A percentile compares a stretch with the other conserved stretches of the same genome.
Evolutionary conservation across 1,139 yeast genomes (phyloP).

Genomic region (Candida frijolesensis): DNA sequence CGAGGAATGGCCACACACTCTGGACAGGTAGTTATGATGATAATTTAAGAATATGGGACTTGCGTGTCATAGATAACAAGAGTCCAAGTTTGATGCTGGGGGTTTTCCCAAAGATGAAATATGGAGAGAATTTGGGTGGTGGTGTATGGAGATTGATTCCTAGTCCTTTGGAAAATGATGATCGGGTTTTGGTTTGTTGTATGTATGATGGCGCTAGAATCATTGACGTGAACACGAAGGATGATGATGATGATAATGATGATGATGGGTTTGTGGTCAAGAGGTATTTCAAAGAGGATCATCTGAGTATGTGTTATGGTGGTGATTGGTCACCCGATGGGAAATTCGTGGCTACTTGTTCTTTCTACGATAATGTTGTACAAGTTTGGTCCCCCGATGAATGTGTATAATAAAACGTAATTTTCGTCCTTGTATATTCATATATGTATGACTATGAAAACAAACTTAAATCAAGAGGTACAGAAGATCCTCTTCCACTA

Average conservation of each 20-base stretch:
- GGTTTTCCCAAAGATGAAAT: slow-evolving; percentile 46
- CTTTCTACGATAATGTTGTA: slow-evolving; percentile 84
- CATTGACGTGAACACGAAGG: slow-evolving; percentile 28
- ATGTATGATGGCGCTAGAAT: slow-evolving; percentile 95
- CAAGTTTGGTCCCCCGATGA: slow-evolving; percentile 63
- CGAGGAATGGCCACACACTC: slow-evolving; percentile 50
- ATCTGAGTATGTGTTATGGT: slow-evolving; percentile 93
- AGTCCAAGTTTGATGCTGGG: slow-evolving; percentile 46
- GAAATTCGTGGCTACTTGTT: slow-evolving; percentile 67
- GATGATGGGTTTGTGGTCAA: slow-evolving; percentile 43
- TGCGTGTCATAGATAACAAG: slow-evolving; percentile 52
- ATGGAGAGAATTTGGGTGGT: slow-evolving; percentile 68
- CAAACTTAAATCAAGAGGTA: slow-evolving; percentile 70
- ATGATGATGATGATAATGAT: slow-evolving; percentile 16
- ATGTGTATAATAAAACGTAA: slow-evolving; percentile 1
- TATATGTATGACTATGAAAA: slow-evolving; percentile 15
- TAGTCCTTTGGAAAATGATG: slow-evolving; percentile 49
- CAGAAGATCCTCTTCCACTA: slow-evolving; percentile 94
- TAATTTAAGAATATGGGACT: slow-evolving; percentile 64
- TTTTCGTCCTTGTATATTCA: neutral
- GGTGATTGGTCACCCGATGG: slow-evolving; percentile 77
- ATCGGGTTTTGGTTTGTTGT: slow-evolving; percentile 73
- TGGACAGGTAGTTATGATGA: slow-evolving; percentile 97
- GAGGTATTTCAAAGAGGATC: slow-evolving; percentile 64
- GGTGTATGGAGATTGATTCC: slow-evolving; percentile 95